Evolutionary conservation across 2,329 filamentous ascomycete genomes (phyloP), one percentile per base, ranked within the genome.

Genomic region (Neoarthrinium moseri): DNA sequence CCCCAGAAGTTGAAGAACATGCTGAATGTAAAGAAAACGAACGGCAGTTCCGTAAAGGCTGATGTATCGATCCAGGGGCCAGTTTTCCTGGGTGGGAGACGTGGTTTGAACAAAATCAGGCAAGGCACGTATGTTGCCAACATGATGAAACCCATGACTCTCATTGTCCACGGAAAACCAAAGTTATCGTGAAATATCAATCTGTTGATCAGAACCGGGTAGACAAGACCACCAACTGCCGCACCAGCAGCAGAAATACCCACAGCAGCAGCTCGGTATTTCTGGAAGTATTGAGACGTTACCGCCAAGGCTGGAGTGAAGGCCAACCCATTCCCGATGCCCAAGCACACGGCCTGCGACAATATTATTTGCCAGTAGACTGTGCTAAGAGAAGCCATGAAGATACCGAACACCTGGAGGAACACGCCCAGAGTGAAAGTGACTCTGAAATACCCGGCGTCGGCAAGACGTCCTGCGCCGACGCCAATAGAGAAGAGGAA

Each of bases 351-450:
- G 17, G 73, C 76, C 53, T 79, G 75, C 0, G 72, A 66, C 23
- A 80, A 64, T 36, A 78, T 67, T 22, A 78, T 54, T 38, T 80
- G 75, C 70, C 73, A 80, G 57, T 72, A 76, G 45, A 70, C 51
- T 1, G 62, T 61, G 46, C 70, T 71, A 12, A 79, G 56, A 52
- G 72, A 75, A 37, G 71, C 72, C 69, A 77, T 75, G 71, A 79
- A 77, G 40, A 75, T 65, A 12, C 74, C 73, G 43, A 78, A 71
- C 12, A 75, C 67, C 3, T 77, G 62, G 47, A 73, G 61, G 45
- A 74, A 58, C 23, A 67, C 64, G n/a, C 73, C 74, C 35, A 67
- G 63, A 18, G 61, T 45, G 26, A 78, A 57, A 10, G 79, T 60
- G 2, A 59, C 47, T 11, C 65, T 67, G 45, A 75, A 70, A 49